Base-by-base conservation (phyloP, 1,139 yeast species). In the Arxiozyma slooffiae region DNA sequence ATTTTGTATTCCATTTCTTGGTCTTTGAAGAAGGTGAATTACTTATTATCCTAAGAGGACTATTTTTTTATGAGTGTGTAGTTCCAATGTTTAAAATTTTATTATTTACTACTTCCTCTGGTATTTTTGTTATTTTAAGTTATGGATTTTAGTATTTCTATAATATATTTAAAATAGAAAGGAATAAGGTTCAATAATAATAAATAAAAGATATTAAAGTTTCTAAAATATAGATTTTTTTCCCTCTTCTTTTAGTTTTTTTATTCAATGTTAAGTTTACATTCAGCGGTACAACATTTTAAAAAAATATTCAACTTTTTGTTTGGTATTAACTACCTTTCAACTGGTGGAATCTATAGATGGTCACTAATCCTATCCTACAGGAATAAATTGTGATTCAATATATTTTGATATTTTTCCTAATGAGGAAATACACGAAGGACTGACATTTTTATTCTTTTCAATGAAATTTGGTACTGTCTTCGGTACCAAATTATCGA, bases 1-100 rank as follows among this genome's bases (percentile, higher is more conserved):
- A 43, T 48, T 53, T 58, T 11, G 53, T 59, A 3, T 58, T 50
- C 63, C 64, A 60, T 46, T 51, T 57, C 26, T 52, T 60, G 16
- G 57, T 52, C 42, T 45, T 54, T 2, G 54, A 49, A 3, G 55
- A 53, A 36, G 60, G 51, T 2, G 60, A 54, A 18, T 57, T 18
- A 24, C 14, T 21, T 7, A 18, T 30, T 39, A 56, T 37, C 55
- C 50, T 16, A 7, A 30, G 38, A 4, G 38, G 26, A 21, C 38
- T 42, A 20, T 16, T 26, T 16, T 30, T 30, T 30, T 30, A 20
- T 5, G 39, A 17, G n/a, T 41, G 38, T 20, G 17, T 49, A 24
- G 22, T 38, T 8, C 52, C 45, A 18, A 50, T 43, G 39, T 50
- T 48, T 6, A 47, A 36, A 2, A 50, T 24, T 24, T 48, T 47